These are phyloP conservation scores for Trifolium subterraneum DNA, from an alignment of 306 rosid genomes.

Conservation along the genomic window DNA sequence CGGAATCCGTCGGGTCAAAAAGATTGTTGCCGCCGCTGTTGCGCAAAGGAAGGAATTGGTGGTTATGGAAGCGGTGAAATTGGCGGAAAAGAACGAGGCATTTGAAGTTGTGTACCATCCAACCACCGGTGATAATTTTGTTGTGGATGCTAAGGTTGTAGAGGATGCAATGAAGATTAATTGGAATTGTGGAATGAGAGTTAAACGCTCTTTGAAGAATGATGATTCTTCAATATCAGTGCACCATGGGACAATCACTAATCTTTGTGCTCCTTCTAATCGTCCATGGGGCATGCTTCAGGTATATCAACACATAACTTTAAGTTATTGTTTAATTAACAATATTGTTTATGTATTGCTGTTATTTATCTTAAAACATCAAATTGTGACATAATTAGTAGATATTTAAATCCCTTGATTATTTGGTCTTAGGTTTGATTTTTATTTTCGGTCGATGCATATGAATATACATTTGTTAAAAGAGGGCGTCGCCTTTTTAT, in stretches of 20 bases:
- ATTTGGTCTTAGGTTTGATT: too few relatives aligned
- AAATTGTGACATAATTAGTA: too few relatives aligned
- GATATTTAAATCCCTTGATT: too few relatives aligned
- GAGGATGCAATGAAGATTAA: conserved; percentile 44
- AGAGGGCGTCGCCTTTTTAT: too few relatives aligned
- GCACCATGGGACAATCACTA: conserved; percentile 49
- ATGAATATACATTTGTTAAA: too few relatives aligned
- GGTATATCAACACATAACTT: neutral
- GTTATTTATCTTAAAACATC: too few relatives aligned
- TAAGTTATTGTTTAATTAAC: too few relatives aligned
- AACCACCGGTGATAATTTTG: conserved; percentile 59
- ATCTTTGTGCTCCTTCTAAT: neutral
- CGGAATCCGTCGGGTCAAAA: conserved; percentile 56
- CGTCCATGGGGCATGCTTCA: conserved; percentile 1
- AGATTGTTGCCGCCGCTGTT: neutral
- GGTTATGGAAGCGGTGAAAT: conserved; percentile 58
- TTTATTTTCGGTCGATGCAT: too few relatives aligned
- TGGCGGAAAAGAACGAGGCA: conserved; percentile 53
- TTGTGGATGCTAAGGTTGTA: conserved; percentile 62
- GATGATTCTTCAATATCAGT: conserved; percentile 49
- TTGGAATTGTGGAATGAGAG: conserved; percentile 63
- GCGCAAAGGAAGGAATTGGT: neutral
- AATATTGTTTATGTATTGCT: too few relatives aligned
- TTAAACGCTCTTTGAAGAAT: conserved; percentile 62
- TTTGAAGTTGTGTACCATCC: conserved; percentile 77